Evolutionary conservation across 2,329 filamentous ascomycete genomes (phyloP).

Genomic region (Xylariaceae sp.): DNA sequence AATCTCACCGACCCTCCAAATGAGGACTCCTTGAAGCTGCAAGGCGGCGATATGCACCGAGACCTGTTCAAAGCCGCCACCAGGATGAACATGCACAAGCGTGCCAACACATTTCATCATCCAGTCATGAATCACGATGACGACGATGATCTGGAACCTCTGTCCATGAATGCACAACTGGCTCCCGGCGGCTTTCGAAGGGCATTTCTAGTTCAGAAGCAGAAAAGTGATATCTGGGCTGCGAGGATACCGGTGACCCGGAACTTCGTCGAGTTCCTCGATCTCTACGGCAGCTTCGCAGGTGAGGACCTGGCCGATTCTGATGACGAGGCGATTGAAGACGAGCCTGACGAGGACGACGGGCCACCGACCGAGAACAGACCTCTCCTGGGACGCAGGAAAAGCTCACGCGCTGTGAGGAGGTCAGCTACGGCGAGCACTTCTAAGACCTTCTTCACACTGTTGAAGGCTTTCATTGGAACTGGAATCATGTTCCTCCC

Average conservation of each 20-base stretch:
- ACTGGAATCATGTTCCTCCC: conserved; percentile 81
- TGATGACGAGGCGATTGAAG: conserved; percentile 58
- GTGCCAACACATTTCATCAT: conserved; percentile 67
- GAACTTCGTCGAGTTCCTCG: conserved; percentile 73
- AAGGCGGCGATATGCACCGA: conserved; percentile 76
- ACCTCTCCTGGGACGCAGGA: conserved; percentile 58
- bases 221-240: conserved; percentile 35
- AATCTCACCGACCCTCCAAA: conserved; percentile 24
- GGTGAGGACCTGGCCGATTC: conserved; percentile 65
- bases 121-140: conserved; percentile 38
- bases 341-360: conserved; percentile 38
- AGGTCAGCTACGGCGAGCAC: conserved; percentile 61
- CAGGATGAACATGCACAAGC: conserved; percentile 47
- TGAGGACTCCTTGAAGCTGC: conserved; percentile 64
- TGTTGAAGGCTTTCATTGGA: conserved; percentile 75
- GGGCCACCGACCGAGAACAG: conserved; percentile 49
- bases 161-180: conserved; percentile 33
- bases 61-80: conserved; percentile 74
- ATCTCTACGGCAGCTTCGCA: conserved; percentile 73
- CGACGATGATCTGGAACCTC: conserved; percentile 26
- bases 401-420: conserved; percentile 45
- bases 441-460: conserved; percentile 73
- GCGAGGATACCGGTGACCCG: conserved; percentile 57
- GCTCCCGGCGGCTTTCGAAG: conserved; percentile 51
- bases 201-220: conserved; percentile 41